Evolutionary conservation across 129 eudicot species (phyloP).

Genomic region (Flaveria sonorensis): DNA sequence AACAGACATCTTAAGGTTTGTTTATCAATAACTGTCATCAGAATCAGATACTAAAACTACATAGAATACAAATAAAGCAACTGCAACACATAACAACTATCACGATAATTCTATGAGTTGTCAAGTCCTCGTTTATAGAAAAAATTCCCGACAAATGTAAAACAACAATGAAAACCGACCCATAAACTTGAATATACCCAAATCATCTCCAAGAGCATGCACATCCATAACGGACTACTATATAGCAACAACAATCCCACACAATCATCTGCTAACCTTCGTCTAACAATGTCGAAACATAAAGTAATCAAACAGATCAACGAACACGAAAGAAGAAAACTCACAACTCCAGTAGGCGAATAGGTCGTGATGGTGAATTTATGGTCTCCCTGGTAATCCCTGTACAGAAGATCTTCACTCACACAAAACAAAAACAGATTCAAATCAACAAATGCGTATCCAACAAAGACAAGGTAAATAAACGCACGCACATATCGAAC

Average conservation of each 20-base stretch:
- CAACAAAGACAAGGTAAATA: neutral
- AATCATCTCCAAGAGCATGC: neutral
- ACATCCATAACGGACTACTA: neutral
- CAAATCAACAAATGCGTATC: conserved; percentile 22
- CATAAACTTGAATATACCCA: neutral
- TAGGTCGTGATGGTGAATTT: conserved; percentile 89
- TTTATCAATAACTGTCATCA: neutral
- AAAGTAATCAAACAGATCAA: conserved; percentile 33
- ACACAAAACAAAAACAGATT: conserved; percentile 10
- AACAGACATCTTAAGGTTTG: conserved; percentile 22
- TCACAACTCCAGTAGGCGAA: conserved; percentile 91
- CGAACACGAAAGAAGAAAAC: conserved; percentile 23
- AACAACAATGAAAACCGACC: neutral
- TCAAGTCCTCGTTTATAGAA: neutral
- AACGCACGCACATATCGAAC: no score
- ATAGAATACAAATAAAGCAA: conserved; percentile 21
- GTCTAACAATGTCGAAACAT: neutral
- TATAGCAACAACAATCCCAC: neutral
- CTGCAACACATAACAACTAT: neutral
- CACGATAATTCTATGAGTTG: neutral
- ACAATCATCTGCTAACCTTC: neutral
- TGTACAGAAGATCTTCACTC: conserved; percentile 78
- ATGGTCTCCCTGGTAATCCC: conserved; percentile 85
- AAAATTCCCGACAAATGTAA: neutral
- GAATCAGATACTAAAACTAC: conserved; percentile 34